Conservation (phyloP, 768 basidiomycete genomes). For the Pisolithus marmoratus region DNA sequence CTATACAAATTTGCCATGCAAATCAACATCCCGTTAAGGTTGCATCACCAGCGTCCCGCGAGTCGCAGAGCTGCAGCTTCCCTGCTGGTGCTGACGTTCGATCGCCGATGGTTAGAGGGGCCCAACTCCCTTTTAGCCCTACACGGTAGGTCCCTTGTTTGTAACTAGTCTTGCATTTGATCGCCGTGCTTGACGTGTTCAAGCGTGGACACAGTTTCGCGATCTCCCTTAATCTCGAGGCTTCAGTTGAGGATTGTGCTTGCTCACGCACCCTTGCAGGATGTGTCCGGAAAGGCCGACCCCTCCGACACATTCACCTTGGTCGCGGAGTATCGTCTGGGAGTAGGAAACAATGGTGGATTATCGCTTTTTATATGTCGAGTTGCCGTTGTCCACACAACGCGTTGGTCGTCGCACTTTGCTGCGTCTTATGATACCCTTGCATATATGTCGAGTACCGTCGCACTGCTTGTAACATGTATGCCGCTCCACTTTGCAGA, state of each 20-base stretch:
- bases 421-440: too few relatives aligned
- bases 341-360: neutral
- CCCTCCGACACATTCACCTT: conserved; percentile 9
- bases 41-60: conserved; percentile 6
- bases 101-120: conserved; percentile 22
- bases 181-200: conserved; percentile 7
- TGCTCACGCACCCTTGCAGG: conserved; percentile 18
- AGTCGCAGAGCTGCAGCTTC: conserved; percentile 5
- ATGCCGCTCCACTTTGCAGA: too few relatives aligned
- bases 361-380: neutral
- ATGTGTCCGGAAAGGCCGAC: conserved; percentile 23
- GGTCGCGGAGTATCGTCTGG: conserved; percentile 1
- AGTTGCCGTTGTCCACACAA: neutral
- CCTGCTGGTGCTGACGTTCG: conserved; percentile 20
- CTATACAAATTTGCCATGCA: neutral
- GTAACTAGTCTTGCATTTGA: conserved; percentile 5
- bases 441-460: too few relatives aligned
- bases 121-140: conserved; percentile 15
- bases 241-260: conserved; percentile 11
- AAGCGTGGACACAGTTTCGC: neutral
- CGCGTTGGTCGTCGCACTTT: too few relatives aligned
- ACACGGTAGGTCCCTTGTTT: conserved; percentile 15
- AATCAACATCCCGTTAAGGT: neutral
- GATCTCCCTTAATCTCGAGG: conserved; percentile 11
- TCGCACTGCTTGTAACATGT: too few relatives aligned